Conservation (phyloP, 2,329 filamentous ascomycete genomes). For the Fusarium concolor region DNA sequence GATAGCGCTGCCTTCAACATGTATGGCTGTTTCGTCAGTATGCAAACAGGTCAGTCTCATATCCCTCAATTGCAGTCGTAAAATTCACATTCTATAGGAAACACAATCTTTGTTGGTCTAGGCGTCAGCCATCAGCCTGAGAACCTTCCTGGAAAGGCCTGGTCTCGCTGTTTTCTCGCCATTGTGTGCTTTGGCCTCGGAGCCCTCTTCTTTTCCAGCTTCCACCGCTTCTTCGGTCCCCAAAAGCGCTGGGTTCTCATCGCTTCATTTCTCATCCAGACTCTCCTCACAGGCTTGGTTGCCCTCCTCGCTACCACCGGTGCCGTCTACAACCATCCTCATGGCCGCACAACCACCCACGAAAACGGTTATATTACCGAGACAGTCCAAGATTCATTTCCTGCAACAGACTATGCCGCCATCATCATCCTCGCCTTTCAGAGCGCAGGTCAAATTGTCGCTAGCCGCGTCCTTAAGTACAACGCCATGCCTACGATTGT, state of each 20-base stretch:
- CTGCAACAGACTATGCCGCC: constrained; percentile 40
- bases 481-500: constrained; percentile 46
- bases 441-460: constrained; percentile 45
- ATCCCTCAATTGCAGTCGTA: too few relatives aligned
- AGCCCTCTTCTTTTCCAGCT: constrained; percentile 45
- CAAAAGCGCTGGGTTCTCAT: constrained; percentile 46
- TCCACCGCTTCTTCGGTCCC: constrained; percentile 43
- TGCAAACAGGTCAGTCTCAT: constrained; percentile 43
- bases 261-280: constrained; percentile 39
- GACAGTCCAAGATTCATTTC: constrained; percentile 39
- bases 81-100: constrained; percentile 30
- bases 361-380: constrained; percentile 39
- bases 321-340: constrained; percentile 37
- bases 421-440: constrained; percentile 45
- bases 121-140: constrained; percentile 45
- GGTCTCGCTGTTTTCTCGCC: constrained; percentile 47
- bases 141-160: constrained; percentile 42
- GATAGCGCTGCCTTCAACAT: constrained; percentile 47
- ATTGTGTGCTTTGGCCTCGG: constrained; percentile 43
- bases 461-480: constrained; percentile 44
- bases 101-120: constrained; percentile 46
- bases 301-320: constrained; percentile 43
- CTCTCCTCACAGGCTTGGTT: constrained; percentile 41
- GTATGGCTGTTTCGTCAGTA: constrained; percentile 48
- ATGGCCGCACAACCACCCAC: constrained; percentile 28